Base-by-base conservation (phyloP, 2,329 filamentous ascomycete species). In the Sphaceloma murrayae region DNA sequence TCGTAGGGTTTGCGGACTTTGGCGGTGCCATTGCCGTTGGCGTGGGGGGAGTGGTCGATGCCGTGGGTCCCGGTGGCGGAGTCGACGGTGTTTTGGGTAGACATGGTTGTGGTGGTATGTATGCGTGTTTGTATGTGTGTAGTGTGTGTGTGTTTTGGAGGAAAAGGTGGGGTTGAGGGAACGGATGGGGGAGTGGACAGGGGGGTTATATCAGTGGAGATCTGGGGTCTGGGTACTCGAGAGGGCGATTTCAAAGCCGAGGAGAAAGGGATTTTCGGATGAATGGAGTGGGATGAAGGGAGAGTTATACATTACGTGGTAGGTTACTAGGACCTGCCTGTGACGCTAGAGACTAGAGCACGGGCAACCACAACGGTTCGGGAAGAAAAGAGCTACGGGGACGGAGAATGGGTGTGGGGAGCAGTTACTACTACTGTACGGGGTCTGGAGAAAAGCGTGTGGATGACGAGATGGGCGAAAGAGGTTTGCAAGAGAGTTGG, bases 1-100 rank as follows among this genome's bases (percentile, higher is more conserved):
- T 70, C 67, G 54, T 69, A 69, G 1, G 66, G 67, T 49, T 58
- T 61, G 53, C 67, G 64, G 53, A 65, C 60, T 53, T 59, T 62
- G 33, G 59, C 46, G 11, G 48, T 46, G 11, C 33, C 48, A 18
- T 29, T 17, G 7, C 24, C 49, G 44, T 43, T 33, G 17, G 40
- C 21, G 14, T 19, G 53, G 39, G 50, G 45, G 22, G 56, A 57
- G 47, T 68, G 65, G 54, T 69, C 67, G 47, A 62, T 47, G 19
- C 55, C 49, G 46, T 53, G 51, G 48, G 55, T 52, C 48, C 54
- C 56, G 47, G 56, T 52, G 34, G 39, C 48, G 43, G 47, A 36
- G 30, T 55, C 55, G 45, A 54, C 34, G 21, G 52, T 62, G 47
- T 56, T 62, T 36, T 64, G 59, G 43, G 65, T 59, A 36, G 59